These are phyloP conservation scores for Prosopis cineraria DNA, from an alignment of 306 rosid species.

Conservation along the genomic window DNA sequence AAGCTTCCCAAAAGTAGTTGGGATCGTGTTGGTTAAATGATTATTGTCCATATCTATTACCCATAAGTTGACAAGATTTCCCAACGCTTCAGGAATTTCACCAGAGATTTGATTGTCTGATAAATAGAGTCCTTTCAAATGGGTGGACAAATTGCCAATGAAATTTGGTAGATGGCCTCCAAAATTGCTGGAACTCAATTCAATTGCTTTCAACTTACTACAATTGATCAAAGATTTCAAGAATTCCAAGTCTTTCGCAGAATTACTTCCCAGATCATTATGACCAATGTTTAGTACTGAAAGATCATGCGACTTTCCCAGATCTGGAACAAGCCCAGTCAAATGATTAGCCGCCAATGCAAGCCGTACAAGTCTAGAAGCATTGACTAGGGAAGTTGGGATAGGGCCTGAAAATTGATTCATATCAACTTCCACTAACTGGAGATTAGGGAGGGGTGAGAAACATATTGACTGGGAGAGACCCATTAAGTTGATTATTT, in stretches of 20 bases:
- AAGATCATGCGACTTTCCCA: background rate
- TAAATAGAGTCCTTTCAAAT: too few relatives aligned
- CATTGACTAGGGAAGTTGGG: background rate
- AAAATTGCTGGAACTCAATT: background rate
- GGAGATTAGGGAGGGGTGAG: background rate
- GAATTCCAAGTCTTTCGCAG: background rate
- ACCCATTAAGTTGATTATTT: background rate
- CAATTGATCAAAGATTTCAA: background rate
- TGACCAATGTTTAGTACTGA: fast-evolving
- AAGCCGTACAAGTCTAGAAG: too few relatives aligned
- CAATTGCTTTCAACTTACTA: background rate
- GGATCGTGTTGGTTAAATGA: background rate
- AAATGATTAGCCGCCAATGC: background rate
- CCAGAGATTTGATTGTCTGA: too few relatives aligned
- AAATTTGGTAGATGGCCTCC: background rate
- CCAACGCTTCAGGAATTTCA: too few relatives aligned
- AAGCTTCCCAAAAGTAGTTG: too few relatives aligned
- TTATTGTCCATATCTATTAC: too few relatives aligned
- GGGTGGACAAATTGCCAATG: too few relatives aligned
- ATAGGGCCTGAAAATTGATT: background rate
- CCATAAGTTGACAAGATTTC: too few relatives aligned
- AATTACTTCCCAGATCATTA: background rate
- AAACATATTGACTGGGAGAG: background rate
- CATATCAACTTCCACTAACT: background rate
- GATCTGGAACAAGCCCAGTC: background rate